Evolutionary conservation across 805 yeast species (phyloP), one percentile per base, ranked within the genome.

Genomic region (Barnettozyma populi): DNA sequence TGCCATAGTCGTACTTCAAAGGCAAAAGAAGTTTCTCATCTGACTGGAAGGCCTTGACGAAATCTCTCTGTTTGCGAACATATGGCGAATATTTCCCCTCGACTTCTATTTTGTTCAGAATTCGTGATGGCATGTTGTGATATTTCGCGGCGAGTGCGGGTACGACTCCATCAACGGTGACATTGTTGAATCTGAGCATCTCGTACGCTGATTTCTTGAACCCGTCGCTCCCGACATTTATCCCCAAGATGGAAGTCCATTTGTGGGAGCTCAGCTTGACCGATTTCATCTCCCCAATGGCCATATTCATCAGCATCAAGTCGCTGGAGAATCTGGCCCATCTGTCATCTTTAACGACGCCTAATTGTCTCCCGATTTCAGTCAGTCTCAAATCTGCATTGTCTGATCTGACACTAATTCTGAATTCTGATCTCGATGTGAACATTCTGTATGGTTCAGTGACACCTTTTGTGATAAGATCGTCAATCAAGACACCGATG

Each of bases 381-480:
- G 98, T 90, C 48, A 94, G 69, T 52, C 99, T 70, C 47, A 78
- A 65, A 60, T 95, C 97, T 0, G 99, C 98, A 69, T 94, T 94
- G 64, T 94, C 99, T 0, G 96, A 83, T 50, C 99, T 73, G 5
- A 90, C 88, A 31, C 90, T 83, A 35, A 94, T 80, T 61, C 99
- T 74, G 63, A 89, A 94, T 63, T 94, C 99, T 0, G 96, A 86
- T 44, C 99, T 76, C 6, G 97, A 89, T 0, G 99, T 94, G 62
- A 94, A 94, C 99, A 94, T 94, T 53, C 99, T 72, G 63, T 94
- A 94, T 1, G 99, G 99, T 64, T 94, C 99, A 51, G 83, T 87
- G 2, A 94, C 96, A 18, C 99, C 99, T 64, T 89, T 89, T 0
- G 97, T 90, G 27, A 90, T 85, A 54, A 94, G 72, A 68, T 94